These are phyloP conservation scores for Mycena epipterygia DNA, from an alignment of 768 basidiomycete species.

Conservation along the genomic window DNA sequence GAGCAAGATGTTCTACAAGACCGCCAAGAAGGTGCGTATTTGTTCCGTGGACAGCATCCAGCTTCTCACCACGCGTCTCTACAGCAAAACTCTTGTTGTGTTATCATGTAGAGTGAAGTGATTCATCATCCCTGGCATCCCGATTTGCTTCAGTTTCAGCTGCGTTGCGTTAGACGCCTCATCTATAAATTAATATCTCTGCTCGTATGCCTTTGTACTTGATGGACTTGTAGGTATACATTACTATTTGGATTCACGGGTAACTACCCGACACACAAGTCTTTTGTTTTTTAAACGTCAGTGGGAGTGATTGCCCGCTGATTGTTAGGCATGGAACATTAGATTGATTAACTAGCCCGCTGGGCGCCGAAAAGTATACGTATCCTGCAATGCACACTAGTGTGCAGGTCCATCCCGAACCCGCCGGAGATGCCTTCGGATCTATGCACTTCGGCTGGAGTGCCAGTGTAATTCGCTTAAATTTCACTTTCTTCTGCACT, in stretches of 20 bases:
- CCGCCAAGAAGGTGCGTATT: constrained; percentile 93
- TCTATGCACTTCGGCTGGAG: too few relatives aligned
- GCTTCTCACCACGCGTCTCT: constrained; percentile 12
- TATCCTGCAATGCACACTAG: too few relatives aligned
- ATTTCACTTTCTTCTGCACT: too few relatives aligned
- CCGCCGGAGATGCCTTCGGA: too few relatives aligned
- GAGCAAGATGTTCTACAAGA: constrained; percentile 99
- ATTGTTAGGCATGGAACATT: too few relatives aligned
- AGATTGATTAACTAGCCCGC: too few relatives aligned
- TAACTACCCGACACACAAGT: not conserved
- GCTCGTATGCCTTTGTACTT: constrained; percentile 28
- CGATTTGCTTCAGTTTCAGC: constrained; percentile 24
- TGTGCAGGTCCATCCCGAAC: too few relatives aligned
- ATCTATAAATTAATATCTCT: constrained; percentile 30
- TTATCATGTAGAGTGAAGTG: constrained; percentile 72
- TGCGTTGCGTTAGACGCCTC: constrained; percentile 25
- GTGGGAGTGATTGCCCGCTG: too few relatives aligned
- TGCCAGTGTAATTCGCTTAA: too few relatives aligned
- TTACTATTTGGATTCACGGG: not conserved
- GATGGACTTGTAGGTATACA: constrained; percentile 24
- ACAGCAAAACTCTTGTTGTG: constrained; percentile 96
- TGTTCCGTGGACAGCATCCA: not conserved
- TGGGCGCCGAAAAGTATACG: too few relatives aligned
- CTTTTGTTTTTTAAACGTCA: not conserved
- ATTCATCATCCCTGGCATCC: not conserved